Conservation (phyloP, 108 stramenopile genomes). For the Epithemia pelagica region DNA sequence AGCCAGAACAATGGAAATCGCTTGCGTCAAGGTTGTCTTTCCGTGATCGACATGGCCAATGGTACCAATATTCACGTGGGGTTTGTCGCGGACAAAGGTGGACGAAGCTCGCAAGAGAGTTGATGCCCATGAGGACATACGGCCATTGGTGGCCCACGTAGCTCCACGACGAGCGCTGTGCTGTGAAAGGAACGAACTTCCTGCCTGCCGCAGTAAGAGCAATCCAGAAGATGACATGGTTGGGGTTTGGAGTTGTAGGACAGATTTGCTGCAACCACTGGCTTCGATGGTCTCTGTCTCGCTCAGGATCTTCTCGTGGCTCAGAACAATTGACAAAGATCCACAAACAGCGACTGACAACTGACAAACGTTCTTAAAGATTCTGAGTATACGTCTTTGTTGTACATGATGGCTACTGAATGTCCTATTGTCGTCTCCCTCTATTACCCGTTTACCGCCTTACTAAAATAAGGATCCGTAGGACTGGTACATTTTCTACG, state of each 20-base stretch:
- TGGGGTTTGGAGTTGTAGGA: too few relatives aligned
- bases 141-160: background rate
- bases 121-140: background rate
- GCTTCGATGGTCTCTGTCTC: too few relatives aligned
- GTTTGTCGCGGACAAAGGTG: constrained; percentile 83
- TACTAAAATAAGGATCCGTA: background rate
- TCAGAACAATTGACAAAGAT: too few relatives aligned
- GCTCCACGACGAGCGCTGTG: background rate
- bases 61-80: constrained; percentile 98
- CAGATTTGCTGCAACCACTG: too few relatives aligned
- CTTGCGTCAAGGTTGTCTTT: constrained; percentile 98
- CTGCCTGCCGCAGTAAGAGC: background rate
- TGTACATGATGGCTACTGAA: too few relatives aligned
- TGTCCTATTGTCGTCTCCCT: too few relatives aligned
- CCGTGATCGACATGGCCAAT: constrained; percentile 99
- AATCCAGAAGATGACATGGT: background rate
- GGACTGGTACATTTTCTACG: background rate
- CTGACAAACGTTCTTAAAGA: too few relatives aligned
- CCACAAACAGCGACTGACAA: too few relatives aligned
- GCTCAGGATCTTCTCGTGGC: too few relatives aligned
- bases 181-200: background rate
- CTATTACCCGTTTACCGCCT: background rate
- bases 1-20: constrained; percentile 95
- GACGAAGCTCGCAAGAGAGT: constrained; percentile 9
- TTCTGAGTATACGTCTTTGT: too few relatives aligned